Evolutionary conservation across 2,329 filamentous ascomycete genomes (phyloP).

Genomic region (Thermothelomyces thermophilus): DNA sequence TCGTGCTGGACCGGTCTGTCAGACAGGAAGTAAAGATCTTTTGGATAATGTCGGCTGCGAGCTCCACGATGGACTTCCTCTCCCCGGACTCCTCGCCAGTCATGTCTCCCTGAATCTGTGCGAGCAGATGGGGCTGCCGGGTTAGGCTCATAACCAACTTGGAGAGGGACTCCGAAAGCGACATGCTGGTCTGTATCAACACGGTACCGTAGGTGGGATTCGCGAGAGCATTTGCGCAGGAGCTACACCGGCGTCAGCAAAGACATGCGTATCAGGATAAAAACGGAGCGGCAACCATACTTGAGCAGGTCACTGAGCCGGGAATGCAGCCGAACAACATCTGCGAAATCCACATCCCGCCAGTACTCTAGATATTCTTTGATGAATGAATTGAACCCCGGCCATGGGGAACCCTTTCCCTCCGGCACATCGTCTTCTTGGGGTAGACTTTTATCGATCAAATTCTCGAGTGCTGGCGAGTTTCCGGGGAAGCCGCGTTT

Average conservation of each 20-base stretch:
- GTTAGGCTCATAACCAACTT: conserved; percentile 80
- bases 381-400: conserved; percentile 70
- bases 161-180: conserved; percentile 71
- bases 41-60: conserved; percentile 81
- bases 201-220: conserved; percentile 74
- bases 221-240: conserved; percentile 74
- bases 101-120: conserved; percentile 46
- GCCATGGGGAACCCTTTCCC: conserved; percentile 63
- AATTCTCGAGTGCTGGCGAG: conserved; percentile 49
- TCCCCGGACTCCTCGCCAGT: conserved; percentile 55
- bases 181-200: conserved; percentile 76
- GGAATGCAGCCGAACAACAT: conserved; percentile 69
- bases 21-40: conserved; percentile 87
- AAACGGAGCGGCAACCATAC: conserved; percentile 41
- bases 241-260: conserved; percentile 40
- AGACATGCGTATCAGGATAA: not conserved
- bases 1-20: conserved; percentile 66
- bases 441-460: conserved; percentile 58
- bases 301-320: conserved; percentile 67
- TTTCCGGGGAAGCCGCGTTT: conserved; percentile 46
- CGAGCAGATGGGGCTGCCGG: conserved; percentile 69
- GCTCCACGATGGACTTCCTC: conserved; percentile 74
- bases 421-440: conserved; percentile 58
- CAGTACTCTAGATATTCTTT: conserved; percentile 75
- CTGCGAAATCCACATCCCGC: conserved; percentile 69